Evolutionary conservation across 805 yeast genomes (phyloP).

Genomic region (Candida berthetii): DNA sequence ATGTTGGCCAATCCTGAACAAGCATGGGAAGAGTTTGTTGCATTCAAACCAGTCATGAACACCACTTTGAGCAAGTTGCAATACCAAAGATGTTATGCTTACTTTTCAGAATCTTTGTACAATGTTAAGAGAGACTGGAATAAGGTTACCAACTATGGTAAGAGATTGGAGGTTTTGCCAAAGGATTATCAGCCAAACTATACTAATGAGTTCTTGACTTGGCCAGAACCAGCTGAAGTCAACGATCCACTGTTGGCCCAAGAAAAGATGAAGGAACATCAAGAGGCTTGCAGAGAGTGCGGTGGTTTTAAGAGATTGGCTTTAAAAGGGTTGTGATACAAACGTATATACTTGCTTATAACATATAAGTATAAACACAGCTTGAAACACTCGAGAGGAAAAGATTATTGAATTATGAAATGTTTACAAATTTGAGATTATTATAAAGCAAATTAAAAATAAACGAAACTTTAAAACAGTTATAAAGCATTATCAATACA

Average conservation of each 20-base stretch:
- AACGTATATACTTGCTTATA: too few species aligned
- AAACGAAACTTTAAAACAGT: too few species aligned
- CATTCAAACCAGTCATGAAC: constrained; percentile 42
- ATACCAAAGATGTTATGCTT: constrained; percentile 49
- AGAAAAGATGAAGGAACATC: constrained; percentile 38
- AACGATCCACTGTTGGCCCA: constrained; percentile 43
- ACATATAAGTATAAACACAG: too few species aligned
- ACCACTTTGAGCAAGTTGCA: constrained; percentile 34
- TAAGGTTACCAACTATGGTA: constrained; percentile 49
- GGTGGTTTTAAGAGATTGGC: constrained; percentile 43
- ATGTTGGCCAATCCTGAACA: constrained; percentile 35
- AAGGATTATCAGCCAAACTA: constrained; percentile 43
- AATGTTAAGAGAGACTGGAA: constrained; percentile 53
- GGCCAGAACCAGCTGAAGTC: constrained; percentile 44
- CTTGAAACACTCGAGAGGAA: too few species aligned
- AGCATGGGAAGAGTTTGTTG: constrained; percentile 40
- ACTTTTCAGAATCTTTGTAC: constrained; percentile 43
- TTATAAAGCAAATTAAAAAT: too few species aligned
- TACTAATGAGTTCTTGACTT: constrained; percentile 41
- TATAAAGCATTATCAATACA: too few species aligned
- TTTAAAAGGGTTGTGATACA: not conserved
- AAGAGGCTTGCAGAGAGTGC: constrained; percentile 36
- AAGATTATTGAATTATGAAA: too few species aligned
- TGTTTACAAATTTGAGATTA: too few species aligned
- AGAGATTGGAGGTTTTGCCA: constrained; percentile 45